A percentile compares a stretch with the other conserved stretches of the same genome.
phyloP scores from a whole-genome alignment of 2,329 filamentous ascomycete species.

The Penicillium freii region DNA sequence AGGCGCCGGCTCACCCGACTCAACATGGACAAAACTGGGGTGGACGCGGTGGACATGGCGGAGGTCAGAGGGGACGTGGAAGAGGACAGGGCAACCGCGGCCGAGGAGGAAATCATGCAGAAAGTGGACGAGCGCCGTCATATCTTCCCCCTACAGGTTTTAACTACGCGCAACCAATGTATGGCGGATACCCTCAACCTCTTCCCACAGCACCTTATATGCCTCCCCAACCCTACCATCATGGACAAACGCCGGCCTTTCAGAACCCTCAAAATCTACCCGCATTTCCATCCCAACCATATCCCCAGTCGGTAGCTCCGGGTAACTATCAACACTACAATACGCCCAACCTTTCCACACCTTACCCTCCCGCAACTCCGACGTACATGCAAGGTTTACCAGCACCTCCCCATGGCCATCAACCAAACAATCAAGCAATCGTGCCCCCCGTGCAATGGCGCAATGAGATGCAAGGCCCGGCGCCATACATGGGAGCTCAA shows the following conservation, averaged over 20 bases:
- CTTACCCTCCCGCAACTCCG: constrained; percentile 23
- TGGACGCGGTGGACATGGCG: constrained; percentile 23
- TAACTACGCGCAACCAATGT: constrained; percentile 31
- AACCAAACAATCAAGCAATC: constrained; percentile 38
- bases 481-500: constrained; percentile 44
- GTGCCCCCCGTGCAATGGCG: constrained; percentile 59
- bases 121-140: constrained; percentile 16
- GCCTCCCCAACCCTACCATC: constrained; percentile 27
- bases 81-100: constrained; percentile 37
- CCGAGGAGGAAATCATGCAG: constrained; percentile 19
- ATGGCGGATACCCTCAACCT: constrained; percentile 31
- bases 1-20: constrained; percentile 23
- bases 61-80: constrained; percentile 28
- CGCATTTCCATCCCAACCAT: constrained; percentile 27
- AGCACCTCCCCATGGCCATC: constrained; percentile 25
- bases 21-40: constrained; percentile 33
- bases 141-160: constrained; percentile 27
- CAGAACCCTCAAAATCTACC: constrained; percentile 23
- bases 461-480: constrained; percentile 52
- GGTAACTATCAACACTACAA: constrained; percentile 32
- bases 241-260: constrained; percentile 23
- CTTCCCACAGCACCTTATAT: constrained; percentile 27
- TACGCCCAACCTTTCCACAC: constrained; percentile 20
- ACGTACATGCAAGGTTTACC: constrained; percentile 20
- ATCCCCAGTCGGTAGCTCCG: constrained; percentile 25